Evolutionary conservation across 345 rosid species (phyloP).

Genomic region (Bretschneidera sinensis): DNA sequence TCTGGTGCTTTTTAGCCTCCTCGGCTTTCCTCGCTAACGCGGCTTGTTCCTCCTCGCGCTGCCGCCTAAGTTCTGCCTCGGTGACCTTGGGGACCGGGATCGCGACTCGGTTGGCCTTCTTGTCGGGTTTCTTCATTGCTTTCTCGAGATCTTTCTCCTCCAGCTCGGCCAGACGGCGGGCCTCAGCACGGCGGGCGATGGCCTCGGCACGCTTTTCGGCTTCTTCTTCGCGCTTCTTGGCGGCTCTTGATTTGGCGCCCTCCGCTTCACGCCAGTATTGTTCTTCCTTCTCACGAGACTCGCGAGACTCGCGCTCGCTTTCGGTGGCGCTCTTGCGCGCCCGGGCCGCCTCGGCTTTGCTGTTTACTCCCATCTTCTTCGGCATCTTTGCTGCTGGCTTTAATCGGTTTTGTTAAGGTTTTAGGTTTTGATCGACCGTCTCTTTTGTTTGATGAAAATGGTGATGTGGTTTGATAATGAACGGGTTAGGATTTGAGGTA

Average conservation of each 20-base stretch:
- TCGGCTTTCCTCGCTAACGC: conserved; percentile 66
- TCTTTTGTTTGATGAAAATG: no score
- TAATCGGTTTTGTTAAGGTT: no score
- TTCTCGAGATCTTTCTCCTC: conserved; percentile 85
- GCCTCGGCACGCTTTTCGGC: conserved; percentile 83
- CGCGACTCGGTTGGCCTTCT: conserved; percentile 73
- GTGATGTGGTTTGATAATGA: no score
- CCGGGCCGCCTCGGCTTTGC: conserved; percentile 90
- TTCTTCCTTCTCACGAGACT: conserved; percentile 72
- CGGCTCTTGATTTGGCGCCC: conserved; percentile 71
- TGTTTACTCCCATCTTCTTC: conserved; percentile 95
- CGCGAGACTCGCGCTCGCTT: conserved; percentile 68
- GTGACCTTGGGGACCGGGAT: conserved; percentile 85
- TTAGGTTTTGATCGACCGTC: no score
- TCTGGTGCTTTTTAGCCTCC: conserved; percentile 57
- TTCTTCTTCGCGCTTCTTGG: conserved; percentile 89
- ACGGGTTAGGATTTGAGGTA: no score
- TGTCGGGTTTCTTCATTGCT: conserved; percentile 63
- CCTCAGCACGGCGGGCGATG: conserved; percentile 63
- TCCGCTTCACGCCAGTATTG: conserved; percentile 95
- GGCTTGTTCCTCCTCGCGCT: conserved; percentile 70
- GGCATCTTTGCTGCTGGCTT: no score
- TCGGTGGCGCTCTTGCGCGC: conserved; percentile 71
- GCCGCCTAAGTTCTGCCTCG: conserved; percentile 56
- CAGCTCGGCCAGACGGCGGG: conserved; percentile 64